A percentile compares a stretch with the other conserved stretches of the same genome.
Evolutionary conservation across 306 rosid species (phyloP).

Genomic region (Cucurbita ficifolia): DNA sequence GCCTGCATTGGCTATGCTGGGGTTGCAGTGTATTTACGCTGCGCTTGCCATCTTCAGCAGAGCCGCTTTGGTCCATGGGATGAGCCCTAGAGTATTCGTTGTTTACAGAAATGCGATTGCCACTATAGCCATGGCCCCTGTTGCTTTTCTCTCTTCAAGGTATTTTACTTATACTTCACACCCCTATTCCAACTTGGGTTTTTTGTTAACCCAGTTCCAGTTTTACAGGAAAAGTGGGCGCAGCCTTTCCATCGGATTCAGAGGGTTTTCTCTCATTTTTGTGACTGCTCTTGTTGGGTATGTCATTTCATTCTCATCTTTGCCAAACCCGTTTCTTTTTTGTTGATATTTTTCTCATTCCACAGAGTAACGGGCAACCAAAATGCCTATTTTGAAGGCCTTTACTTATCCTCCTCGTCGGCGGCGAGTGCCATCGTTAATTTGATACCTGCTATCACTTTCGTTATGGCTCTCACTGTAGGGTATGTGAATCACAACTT

Average conservation of each 20-base stretch:
- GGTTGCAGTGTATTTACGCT: constrained; percentile 26
- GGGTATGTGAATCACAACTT: constrained; percentile 21
- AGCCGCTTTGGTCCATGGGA: constrained; percentile 27
- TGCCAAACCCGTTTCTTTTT: not conserved
- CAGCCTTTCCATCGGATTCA: constrained; percentile 17
- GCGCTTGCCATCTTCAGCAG: constrained; percentile 20
- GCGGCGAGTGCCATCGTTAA: constrained; percentile 38
- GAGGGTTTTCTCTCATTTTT: constrained; percentile 33
- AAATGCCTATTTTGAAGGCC: constrained; percentile 28
- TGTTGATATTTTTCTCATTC: not conserved
- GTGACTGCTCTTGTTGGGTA: constrained; percentile 33
- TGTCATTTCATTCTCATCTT: not conserved
- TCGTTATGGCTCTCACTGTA: constrained; percentile 24
- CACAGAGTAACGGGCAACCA: constrained; percentile 25
- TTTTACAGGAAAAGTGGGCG: constrained; percentile 21
- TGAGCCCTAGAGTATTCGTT: constrained; percentile 41
- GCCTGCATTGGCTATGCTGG: constrained; percentile 32
- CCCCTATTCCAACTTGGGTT: not conserved
- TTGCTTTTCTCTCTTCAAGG: constrained; percentile 29
- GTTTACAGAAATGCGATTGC: constrained; percentile 38
- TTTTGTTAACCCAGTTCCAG: not conserved
- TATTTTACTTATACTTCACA: not conserved
- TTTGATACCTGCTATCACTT: constrained; percentile 48
- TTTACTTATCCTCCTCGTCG: constrained; percentile 32
- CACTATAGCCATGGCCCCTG: constrained; percentile 28